Conservation (phyloP, 2,329 filamentous ascomycete genomes). For the Neonectria coccinea region DNA sequence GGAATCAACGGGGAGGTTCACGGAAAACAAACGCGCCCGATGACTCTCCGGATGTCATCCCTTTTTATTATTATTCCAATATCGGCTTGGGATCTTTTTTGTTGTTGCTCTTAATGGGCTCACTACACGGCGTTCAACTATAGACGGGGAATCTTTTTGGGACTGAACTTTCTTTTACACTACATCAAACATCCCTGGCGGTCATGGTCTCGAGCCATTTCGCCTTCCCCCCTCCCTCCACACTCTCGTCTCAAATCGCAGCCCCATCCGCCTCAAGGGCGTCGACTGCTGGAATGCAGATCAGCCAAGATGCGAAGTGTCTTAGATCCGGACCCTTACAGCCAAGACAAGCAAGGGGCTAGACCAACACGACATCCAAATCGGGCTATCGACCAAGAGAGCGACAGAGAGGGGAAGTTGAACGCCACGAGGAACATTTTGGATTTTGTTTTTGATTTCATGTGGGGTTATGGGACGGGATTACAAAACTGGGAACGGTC, state of each 20-base stretch:
- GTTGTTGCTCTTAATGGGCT: slow-evolving; percentile 31
- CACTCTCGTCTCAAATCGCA: slow-evolving; percentile 10
- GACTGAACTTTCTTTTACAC: slow-evolving; percentile 37
- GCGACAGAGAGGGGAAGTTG: slow-evolving; percentile 22
- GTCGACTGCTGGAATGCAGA: slow-evolving; percentile 47
- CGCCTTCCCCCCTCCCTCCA: slow-evolving; percentile 27
- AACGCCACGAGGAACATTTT: slow-evolving; percentile 32
- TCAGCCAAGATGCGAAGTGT: slow-evolving; percentile 46
- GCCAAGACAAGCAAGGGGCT: slow-evolving; percentile 28
- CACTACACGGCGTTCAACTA: slow-evolving; percentile 49
- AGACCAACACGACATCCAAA: slow-evolving; percentile 14
- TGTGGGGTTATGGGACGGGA: slow-evolving; percentile 38
- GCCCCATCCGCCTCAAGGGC: slow-evolving; percentile 39
- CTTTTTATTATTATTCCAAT: slow-evolving; percentile 21
- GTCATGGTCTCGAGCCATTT: slow-evolving; percentile 12
- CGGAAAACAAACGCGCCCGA: slow-evolving; percentile 34
- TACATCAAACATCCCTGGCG: slow-evolving; percentile 29
- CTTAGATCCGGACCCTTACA: slow-evolving; percentile 42
- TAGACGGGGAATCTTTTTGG: slow-evolving; percentile 46
- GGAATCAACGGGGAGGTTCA: slow-evolving; percentile 40
- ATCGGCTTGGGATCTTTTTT: slow-evolving; percentile 30
- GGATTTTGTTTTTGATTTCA: slow-evolving; percentile 32
- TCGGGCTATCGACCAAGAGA: slow-evolving; percentile 19
- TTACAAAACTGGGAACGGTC: slow-evolving; percentile 44
- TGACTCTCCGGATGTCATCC: slow-evolving; percentile 30